phyloP scores from a whole-genome alignment of 495 filamentous ascomycete species.

The Penicillium silybi region DNA sequence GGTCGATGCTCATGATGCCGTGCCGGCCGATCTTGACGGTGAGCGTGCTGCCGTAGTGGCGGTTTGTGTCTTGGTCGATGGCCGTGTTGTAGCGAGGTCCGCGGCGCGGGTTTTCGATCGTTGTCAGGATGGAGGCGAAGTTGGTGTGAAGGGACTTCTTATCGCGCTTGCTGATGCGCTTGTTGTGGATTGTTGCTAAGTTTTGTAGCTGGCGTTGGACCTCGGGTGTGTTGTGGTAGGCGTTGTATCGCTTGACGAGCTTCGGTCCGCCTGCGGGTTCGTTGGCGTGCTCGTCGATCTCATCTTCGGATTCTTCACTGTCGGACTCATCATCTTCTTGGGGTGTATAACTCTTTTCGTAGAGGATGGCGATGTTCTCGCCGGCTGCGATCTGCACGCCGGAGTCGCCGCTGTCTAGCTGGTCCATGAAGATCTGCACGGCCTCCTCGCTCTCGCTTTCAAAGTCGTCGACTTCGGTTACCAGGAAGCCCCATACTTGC shows the following conservation, averaged over 20 bases:
- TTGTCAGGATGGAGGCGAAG: constrained; percentile 80
- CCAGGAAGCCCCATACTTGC: constrained; percentile 84
- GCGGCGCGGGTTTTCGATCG: constrained; percentile 70
- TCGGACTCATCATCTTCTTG: constrained; percentile 62
- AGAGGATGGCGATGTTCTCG: constrained; percentile 84
- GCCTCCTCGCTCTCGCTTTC: constrained; percentile 67
- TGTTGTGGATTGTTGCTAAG: constrained; percentile 58
- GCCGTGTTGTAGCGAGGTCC: constrained; percentile 71
- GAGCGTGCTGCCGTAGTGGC: constrained; percentile 72
- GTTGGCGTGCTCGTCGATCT: constrained; percentile 46
- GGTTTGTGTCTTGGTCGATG: constrained; percentile 66
- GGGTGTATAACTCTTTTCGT: constrained; percentile 72
- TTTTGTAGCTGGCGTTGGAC: constrained; percentile 50
- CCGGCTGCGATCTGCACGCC: constrained; percentile 82
- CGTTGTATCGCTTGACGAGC: constrained; percentile 58
- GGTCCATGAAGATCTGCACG: constrained; percentile 85
- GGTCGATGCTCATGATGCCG: constrained; percentile 74
- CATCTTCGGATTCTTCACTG: constrained; percentile 47
- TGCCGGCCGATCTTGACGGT: constrained; percentile 69
- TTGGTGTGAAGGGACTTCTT: constrained; percentile 71
- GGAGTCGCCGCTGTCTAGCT: constrained; percentile 73
- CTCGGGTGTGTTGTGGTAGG: constrained; percentile 53
- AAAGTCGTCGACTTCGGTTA: constrained; percentile 77
- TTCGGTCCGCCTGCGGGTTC: constrained; percentile 48
- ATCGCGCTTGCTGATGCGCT: constrained; percentile 72